Base-by-base conservation (phyloP, 805 yeast genomes). In the Yamadazyma endophytica region DNA sequence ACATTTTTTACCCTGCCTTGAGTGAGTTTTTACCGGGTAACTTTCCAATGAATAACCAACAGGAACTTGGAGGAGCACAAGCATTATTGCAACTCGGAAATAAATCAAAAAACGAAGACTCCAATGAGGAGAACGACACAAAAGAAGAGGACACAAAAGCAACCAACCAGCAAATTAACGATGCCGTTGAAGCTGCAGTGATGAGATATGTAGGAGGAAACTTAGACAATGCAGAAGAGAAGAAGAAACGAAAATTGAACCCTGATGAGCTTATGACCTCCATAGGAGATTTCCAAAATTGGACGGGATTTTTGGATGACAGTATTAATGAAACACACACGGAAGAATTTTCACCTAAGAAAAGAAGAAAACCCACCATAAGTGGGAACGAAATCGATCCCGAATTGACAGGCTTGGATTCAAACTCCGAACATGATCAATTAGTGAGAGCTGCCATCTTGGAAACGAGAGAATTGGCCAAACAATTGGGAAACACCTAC, bases 131-230 rank as follows among this genome's bases (percentile, higher is more conserved):
- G 20, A 21, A 21, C 18, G 13, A 8, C 13, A 15, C 11, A 5
- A 13, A 20, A 9, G 48, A 43, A 14, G 21, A 34, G 5, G 51
- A 44, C n/a, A 47, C 50, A 12, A 56, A 57, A 23, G 54, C 55
- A 7, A 52, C 57, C 9, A 55, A 55, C 38, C 68, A 63, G 37
- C 68, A 61, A 43, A 48, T 65, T 19, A 65, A 59, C 29, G 71
- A 65, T 35, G 77, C 75, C 9, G 92, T 82, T 3, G 92, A 82
- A 46, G 92, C 83, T 12, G 92, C 88, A 0, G 88, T 83, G 12
- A 68, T 82, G 75, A 70, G 74, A 33, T 74, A 75, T 43, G 90
- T 82, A 9, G 86, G 82, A 13, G 82, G 80, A 5, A 71, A 79
- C 1, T 54, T 80, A 24, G 75, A 58, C 20, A 33, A 11, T 9